phyloP scores from a whole-genome alignment of 345 rosid species.

The Aurinia saxatilis region DNA sequence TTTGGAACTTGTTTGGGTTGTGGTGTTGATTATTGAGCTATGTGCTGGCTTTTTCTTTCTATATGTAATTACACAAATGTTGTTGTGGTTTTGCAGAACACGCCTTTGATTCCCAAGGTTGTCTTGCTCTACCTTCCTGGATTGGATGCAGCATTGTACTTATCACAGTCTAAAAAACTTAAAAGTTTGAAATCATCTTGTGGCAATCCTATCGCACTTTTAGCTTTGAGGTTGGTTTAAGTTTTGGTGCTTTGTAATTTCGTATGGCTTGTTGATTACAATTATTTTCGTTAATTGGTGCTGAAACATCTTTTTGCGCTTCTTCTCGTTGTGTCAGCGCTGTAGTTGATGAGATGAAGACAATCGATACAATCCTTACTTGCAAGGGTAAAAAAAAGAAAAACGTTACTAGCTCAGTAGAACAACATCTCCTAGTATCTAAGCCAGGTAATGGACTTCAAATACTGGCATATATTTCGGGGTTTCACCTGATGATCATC shows the following conservation, averaged over 20 bases:
- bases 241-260: constrained; percentile 7
- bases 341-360: constrained; percentile 73
- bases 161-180: constrained; percentile 64
- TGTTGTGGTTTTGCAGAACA: constrained; percentile 61
- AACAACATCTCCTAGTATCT: constrained; percentile 26
- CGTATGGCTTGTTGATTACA: neutral
- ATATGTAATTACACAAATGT: neutral
- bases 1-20: neutral
- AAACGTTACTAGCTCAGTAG: constrained; percentile 29
- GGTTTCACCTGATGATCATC: neutral
- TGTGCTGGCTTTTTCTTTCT: neutral
- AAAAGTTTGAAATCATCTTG: constrained; percentile 58
- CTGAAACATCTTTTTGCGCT: constrained; percentile 14
- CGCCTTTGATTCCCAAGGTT: constrained; percentile 85
- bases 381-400: constrained; percentile 73
- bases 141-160: constrained; percentile 76
- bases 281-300: neutral
- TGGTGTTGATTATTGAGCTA: neutral
- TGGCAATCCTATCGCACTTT: constrained; percentile 68
- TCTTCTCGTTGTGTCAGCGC: constrained; percentile 47
- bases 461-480: neutral
- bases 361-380: constrained; percentile 73
- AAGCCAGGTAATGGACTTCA: constrained; percentile 43
- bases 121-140: constrained; percentile 90
- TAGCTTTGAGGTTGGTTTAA: constrained; percentile 68